These are phyloP conservation scores for Fusarium sp. DNA, from an alignment of 2,329 filamentous ascomycete species.

Conservation along the genomic window DNA sequence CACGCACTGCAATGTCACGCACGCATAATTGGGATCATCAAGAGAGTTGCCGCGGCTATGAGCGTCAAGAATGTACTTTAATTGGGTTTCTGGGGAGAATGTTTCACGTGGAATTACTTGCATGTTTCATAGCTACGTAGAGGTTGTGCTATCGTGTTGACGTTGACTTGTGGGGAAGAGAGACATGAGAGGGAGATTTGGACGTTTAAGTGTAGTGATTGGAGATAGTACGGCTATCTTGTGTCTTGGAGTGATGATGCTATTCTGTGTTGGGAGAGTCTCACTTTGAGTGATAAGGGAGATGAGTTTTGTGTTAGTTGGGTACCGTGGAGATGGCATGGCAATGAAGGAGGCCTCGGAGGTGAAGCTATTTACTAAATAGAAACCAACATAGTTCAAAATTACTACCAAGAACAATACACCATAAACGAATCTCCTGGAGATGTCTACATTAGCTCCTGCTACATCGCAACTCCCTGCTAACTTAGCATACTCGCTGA, in stretches of 20 bases:
- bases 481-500: neutral
- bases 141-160: slow-evolving; percentile 8
- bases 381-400: neutral
- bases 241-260: neutral
- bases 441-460: neutral
- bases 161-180: slow-evolving; percentile 14
- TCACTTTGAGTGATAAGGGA: no score
- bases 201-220: neutral
- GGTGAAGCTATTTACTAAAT: neutral
- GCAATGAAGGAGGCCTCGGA: no score
- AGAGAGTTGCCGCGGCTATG: slow-evolving; percentile 3
- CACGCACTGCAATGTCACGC: neutral
- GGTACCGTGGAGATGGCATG: neutral
- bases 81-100: slow-evolving; percentile 15
- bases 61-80: neutral
- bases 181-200: neutral
- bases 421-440: rapidly evolving
- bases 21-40: neutral
- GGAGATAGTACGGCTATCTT: neutral
- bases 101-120: slow-evolving; percentile 25
- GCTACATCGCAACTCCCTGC: rapidly evolving
- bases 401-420: neutral
- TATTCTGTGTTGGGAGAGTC: neutral
- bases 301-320: neutral
- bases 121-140: slow-evolving; percentile 15